Conservation (phyloP, 176 grass and related monocot species). For the Aegilops sharonensis region DNA sequence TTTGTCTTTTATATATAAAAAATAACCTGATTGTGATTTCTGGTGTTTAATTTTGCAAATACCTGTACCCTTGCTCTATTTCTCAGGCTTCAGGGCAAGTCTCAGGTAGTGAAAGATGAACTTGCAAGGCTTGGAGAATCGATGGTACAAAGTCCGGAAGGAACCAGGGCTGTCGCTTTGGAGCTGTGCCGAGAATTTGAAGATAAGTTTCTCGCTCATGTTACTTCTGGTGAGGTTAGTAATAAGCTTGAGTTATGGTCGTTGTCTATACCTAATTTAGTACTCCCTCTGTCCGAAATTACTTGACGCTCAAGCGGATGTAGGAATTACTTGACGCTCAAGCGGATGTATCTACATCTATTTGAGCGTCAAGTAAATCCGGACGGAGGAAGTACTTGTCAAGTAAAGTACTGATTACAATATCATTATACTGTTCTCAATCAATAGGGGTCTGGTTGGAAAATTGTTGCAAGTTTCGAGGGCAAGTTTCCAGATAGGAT, state of each 20-base stretch:
- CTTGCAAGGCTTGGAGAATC: conserved; percentile 85
- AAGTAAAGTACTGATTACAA: conserved; percentile 26
- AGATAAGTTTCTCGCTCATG: conserved; percentile 87
- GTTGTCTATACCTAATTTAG: conserved; percentile 24
- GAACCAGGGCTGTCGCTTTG: conserved; percentile 80
- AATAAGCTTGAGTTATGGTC: not conserved
- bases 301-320: too few species aligned
- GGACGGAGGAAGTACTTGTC: not conserved
- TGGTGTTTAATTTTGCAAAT: conserved; percentile 25
- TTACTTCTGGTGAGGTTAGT: conserved; percentile 90
- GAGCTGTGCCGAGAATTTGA: conserved; percentile 94
- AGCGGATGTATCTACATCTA: too few species aligned
- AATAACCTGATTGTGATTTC: not conserved
- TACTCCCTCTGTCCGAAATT: not conserved
- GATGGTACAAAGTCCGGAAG: conserved; percentile 83
- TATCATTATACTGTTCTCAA: conserved; percentile 12
- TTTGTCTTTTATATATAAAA: not conserved
- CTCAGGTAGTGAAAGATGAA: conserved; percentile 89
- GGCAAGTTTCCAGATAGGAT: conserved; percentile 94
- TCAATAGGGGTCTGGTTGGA: conserved; percentile 79
- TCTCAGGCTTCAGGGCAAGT: conserved; percentile 82
- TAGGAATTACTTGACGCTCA: too few species aligned
- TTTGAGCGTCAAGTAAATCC: too few species aligned
- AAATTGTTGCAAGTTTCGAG: conserved; percentile 95
- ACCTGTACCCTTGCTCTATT: not conserved